Conservation (phyloP, 2,329 filamentous ascomycete species). For the Xylariaceae sp. region DNA sequence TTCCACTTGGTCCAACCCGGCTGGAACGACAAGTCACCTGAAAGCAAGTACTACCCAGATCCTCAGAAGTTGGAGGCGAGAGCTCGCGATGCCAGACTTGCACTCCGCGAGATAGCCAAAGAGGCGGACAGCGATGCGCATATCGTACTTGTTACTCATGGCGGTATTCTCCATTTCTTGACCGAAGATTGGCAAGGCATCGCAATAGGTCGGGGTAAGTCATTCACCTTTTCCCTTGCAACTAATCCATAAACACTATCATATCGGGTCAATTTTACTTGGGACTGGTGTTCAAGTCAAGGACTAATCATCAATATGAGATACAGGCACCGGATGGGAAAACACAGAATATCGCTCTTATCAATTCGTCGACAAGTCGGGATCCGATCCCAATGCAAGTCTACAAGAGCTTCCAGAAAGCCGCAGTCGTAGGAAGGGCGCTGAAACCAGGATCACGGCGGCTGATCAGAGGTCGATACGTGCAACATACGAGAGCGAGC, state of each 20-base stretch:
- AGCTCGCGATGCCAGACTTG: constrained; percentile 58
- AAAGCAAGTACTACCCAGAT: constrained; percentile 45
- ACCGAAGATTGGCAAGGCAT: constrained; percentile 76
- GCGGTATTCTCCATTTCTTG: constrained; percentile 79
- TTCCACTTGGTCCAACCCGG: constrained; percentile 56
- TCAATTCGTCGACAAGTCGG: constrained; percentile 54
- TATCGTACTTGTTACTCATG: constrained; percentile 77
- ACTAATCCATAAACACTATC: no score
- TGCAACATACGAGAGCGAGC: constrained; percentile 32
- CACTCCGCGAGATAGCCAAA: constrained; percentile 50
- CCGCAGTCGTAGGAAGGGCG: constrained; percentile 44
- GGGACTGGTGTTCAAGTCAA: no score
- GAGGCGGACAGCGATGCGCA: constrained; percentile 51
- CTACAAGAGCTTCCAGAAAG: constrained; percentile 50
- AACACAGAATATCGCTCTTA: constrained; percentile 74
- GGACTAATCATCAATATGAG: no score
- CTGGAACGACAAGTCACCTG: constrained; percentile 68
- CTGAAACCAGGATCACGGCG: constrained; percentile 38
- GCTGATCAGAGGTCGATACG: constrained; percentile 48
- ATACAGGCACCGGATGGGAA: constrained; percentile 65
- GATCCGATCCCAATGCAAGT: constrained; percentile 46
- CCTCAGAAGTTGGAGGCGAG: constrained; percentile 56
- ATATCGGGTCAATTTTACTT: no score
- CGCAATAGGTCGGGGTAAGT: constrained; percentile 40
- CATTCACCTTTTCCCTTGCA: background rate